phyloP scores from a whole-genome alignment of 1,139 yeast species.

The Hanseniaspora uvarum region DNA sequence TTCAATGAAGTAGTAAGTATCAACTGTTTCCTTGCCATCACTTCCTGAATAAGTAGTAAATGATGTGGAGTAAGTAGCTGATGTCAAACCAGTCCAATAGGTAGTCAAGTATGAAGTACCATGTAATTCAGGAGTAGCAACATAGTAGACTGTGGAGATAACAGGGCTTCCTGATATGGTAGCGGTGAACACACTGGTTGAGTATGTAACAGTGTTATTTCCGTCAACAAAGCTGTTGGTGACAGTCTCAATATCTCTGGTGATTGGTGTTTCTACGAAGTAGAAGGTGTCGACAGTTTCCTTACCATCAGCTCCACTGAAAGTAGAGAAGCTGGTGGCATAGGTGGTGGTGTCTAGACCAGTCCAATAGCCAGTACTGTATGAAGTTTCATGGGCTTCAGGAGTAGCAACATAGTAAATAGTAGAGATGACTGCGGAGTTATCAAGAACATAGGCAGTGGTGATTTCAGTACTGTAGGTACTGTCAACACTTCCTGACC shows the following conservation, averaged over 20 bases:
- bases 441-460: not conserved
- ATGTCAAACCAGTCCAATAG: no score
- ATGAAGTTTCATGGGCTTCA: constrained; percentile 4
- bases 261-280: constrained; percentile 18
- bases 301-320: constrained; percentile 19
- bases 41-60: no score
- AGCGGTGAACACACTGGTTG: no score
- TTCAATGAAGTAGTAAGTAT: no score
- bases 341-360: constrained; percentile 4
- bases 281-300: constrained; percentile 18
- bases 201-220: not conserved
- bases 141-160: no score
- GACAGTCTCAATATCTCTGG: not conserved
- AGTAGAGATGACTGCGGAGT: not conserved
- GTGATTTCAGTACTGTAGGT: constrained; percentile 1
- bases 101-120: no score
- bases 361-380: constrained; percentile 4
- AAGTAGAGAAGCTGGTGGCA: constrained; percentile 7
- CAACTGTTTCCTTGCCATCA: no score
- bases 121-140: no score
- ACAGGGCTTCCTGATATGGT: no score
- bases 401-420: constrained; percentile 14
- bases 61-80: no score
- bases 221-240: constrained; percentile 5
- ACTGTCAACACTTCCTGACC: not conserved